phyloP scores from a whole-genome alignment of 495 filamentous ascomycete genomes.

The Penicillium verhagenii region DNA sequence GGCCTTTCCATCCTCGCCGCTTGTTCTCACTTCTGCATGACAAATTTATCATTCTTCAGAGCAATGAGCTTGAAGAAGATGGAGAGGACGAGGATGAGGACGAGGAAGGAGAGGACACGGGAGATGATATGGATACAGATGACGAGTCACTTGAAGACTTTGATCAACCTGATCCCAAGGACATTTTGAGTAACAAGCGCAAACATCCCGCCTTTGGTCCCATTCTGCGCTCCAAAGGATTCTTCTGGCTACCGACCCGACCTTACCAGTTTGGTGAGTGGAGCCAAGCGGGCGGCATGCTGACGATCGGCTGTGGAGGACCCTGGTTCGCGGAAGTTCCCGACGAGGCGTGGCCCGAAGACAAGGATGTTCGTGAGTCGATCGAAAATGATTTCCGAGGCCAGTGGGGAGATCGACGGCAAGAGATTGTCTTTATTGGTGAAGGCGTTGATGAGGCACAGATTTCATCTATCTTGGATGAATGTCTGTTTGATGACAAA shows the following conservation, averaged over 20 bases:
- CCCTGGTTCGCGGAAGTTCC: constrained; percentile 53
- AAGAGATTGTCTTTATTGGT: constrained; percentile 61
- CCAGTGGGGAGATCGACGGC: constrained; percentile 56
- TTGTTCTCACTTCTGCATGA: constrained; percentile 51
- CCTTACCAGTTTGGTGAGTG: constrained; percentile 52
- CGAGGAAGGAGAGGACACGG: constrained; percentile 35
- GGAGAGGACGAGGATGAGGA: constrained; percentile 35
- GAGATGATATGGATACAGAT: constrained; percentile 38
- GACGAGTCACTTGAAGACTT: constrained; percentile 37
- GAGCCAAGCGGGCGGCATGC: constrained; percentile 60
- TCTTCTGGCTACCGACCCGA: constrained; percentile 47
- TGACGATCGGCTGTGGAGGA: constrained; percentile 53
- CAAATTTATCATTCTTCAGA: constrained; percentile 54
- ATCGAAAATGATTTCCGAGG: constrained; percentile 49
- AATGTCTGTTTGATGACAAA: constrained; percentile 47
- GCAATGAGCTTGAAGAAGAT: constrained; percentile 38
- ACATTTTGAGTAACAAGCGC: constrained; percentile 46
- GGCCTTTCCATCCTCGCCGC: constrained; percentile 52
- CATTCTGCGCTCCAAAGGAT: constrained; percentile 48
- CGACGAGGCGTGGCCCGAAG: constrained; percentile 45
- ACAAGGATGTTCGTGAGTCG: constrained; percentile 39
- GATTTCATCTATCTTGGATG: constrained; percentile 45
- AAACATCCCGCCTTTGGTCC: constrained; percentile 39
- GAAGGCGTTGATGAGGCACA: constrained; percentile 46
- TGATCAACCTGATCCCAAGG: constrained; percentile 32